Percentiles rank a stretch among this genome's conserved stretches.
Conservation (phyloP, 768 basidiomycete species). For the Pleurotus cornucopiae region DNA sequence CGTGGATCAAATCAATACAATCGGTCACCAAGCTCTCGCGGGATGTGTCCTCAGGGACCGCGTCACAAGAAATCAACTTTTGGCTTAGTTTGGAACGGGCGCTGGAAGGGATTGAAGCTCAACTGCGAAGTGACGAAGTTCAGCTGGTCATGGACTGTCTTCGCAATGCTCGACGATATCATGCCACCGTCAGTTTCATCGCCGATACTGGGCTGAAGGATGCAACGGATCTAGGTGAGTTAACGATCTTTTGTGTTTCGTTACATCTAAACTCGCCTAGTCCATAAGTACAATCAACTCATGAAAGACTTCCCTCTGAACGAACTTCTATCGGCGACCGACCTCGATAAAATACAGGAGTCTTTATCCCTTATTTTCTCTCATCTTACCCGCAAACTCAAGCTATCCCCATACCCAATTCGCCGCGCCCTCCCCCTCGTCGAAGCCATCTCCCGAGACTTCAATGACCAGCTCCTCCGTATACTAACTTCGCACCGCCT, state of each 20-base stretch:
- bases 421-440: constrained; percentile 93
- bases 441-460: constrained; percentile 96
- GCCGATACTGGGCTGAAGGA: constrained; percentile 97
- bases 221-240: constrained; percentile 79
- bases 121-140: constrained; percentile 89
- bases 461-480: constrained; percentile 90
- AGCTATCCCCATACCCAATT: constrained; percentile 94
- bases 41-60: constrained; percentile 91
- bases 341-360: constrained; percentile 93
- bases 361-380: constrained; percentile 82
- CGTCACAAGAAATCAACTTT: constrained; percentile 98
- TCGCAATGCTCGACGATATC: constrained; percentile 94
- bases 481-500: constrained; percentile 89
- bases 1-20: constrained; percentile 98
- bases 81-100: constrained; percentile 95
- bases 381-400: constrained; percentile 94
- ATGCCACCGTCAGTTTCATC: constrained; percentile 95
- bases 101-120: constrained; percentile 88
- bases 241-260: not conserved
- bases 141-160: constrained; percentile 91
- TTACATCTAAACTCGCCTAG: constrained; percentile 32
- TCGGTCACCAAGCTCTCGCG: constrained; percentile 93
- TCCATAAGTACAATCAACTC: constrained; percentile 96
- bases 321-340: constrained; percentile 93
- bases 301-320: constrained; percentile 99